Conservation (phyloP, 1,284 basidiomycete species). For the Apiotrichum brassicae region DNA sequence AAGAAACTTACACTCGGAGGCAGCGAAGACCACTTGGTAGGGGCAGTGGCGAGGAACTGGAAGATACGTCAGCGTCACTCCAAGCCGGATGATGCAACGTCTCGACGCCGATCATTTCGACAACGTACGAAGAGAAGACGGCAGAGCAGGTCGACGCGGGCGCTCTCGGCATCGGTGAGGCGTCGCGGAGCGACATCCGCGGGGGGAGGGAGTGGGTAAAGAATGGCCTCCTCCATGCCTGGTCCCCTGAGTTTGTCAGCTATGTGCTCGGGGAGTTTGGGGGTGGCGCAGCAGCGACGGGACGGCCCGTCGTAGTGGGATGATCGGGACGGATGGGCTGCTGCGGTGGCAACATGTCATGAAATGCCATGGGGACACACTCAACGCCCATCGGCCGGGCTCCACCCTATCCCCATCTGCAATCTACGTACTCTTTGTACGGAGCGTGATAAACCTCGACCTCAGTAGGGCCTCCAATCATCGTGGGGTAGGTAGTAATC, state of each 20-base stretch:
- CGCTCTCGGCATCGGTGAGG: conserved; percentile 27
- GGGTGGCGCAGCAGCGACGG: no score
- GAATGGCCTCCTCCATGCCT: conserved; percentile 19
- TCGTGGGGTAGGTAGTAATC: background rate
- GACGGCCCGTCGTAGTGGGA: no score
- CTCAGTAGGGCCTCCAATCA: conserved; percentile 19
- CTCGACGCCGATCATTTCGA: background rate
- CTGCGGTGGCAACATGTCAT: no score
- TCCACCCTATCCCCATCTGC: no score
- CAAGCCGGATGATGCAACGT: no score
- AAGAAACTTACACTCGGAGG: conserved; percentile 8
- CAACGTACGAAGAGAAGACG: conserved; percentile 43
- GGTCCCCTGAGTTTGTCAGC: conserved; percentile 11
- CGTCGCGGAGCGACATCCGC: conserved; percentile 21
- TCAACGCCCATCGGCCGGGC: no score
- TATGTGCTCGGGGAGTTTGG: background rate
- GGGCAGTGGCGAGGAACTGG: conserved; percentile 70
- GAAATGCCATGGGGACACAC: no score
- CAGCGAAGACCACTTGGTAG: conserved; percentile 42
- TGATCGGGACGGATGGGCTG: no score
- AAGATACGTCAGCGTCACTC: conserved; percentile 1
- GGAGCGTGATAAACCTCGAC: conserved; percentile 23
- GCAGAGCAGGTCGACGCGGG: conserved; percentile 35
- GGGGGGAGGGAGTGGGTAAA: conserved; percentile 21
- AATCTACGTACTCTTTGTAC: conserved; percentile 20